phyloP scores from a whole-genome alignment of 108 stramenopile genomes.

The Skeletonema costatum region DNA sequence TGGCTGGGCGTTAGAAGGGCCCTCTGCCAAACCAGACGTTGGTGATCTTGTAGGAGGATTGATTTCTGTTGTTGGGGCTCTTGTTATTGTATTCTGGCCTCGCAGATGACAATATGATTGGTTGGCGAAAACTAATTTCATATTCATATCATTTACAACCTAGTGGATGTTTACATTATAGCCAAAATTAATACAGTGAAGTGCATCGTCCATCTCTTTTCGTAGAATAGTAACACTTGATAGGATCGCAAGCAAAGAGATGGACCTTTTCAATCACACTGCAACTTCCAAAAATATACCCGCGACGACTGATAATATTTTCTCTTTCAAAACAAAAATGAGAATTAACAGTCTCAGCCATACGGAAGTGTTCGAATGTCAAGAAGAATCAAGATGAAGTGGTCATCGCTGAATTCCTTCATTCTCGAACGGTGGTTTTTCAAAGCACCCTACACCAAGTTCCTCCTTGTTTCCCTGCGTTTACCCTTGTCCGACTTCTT shows the following conservation, averaged over 20 bases:
- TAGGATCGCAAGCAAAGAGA: neutral
- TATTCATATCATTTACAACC: neutral
- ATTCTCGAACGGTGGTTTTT: neutral
- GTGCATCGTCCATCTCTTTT: neutral
- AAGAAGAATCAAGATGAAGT: too few species aligned
- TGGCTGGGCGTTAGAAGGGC: conserved; percentile 80
- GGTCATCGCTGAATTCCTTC: too few species aligned
- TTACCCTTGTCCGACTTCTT: conserved; percentile 4
- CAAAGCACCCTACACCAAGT: neutral
- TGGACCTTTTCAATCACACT: neutral
- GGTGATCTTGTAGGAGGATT: conserved; percentile 71
- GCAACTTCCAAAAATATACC: neutral
- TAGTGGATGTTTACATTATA: neutral
- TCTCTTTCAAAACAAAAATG: neutral
- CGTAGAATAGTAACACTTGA: neutral
- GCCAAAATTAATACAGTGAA: neutral
- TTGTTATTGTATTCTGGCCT: conserved; percentile 76
- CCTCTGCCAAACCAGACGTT: conserved; percentile 59
- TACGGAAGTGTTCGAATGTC: neutral
- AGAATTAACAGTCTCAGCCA: neutral
- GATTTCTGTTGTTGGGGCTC: conserved; percentile 68
- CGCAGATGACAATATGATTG: conserved; percentile 23
- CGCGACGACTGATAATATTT: neutral
- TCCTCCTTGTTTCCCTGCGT: neutral
- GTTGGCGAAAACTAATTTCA: neutral